These are phyloP conservation scores for Medicago ruthenica DNA, from an alignment of 306 rosid species.

Conservation along the genomic window DNA sequence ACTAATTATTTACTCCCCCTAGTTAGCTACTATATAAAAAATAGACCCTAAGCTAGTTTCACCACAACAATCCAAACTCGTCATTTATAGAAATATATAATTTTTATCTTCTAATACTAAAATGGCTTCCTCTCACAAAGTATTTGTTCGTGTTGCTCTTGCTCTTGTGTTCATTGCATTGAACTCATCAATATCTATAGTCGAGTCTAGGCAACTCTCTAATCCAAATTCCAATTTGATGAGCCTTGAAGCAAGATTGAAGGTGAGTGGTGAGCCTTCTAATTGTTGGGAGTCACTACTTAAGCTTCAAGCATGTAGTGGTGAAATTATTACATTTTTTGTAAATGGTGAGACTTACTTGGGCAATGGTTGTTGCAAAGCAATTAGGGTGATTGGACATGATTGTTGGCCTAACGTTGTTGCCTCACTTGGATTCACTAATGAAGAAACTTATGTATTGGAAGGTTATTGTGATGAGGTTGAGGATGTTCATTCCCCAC, in stretches of 20 bases:
- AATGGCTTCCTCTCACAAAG: constrained; percentile 24
- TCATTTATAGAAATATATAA: not conserved
- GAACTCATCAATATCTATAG: constrained; percentile 12
- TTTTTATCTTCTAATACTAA: not conserved
- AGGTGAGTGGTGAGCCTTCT: constrained; percentile 50
- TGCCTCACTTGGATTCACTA: constrained; percentile 62
- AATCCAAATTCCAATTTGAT: not conserved
- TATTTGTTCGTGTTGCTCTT: not conserved
- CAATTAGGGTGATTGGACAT: constrained; percentile 55
- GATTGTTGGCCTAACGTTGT: constrained; percentile 78
- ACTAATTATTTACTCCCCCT: not conserved
- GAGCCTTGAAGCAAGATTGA: constrained; percentile 49
- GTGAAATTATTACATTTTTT: constrained; percentile 63
- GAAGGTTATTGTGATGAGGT: constrained; percentile 59
- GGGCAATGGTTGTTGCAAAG: constrained; percentile 63
- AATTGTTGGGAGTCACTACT: constrained; percentile 71
- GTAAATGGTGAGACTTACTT: constrained; percentile 61
- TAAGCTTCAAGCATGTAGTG: constrained; percentile 63
- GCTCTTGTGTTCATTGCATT: constrained; percentile 5
- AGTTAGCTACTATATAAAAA: not conserved
- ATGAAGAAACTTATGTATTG: constrained; percentile 59
- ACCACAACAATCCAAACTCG: not conserved
- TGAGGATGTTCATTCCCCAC: constrained; percentile 20
- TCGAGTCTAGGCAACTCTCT: constrained; percentile 31
- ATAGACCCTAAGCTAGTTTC: not conserved